phyloP scores from a whole-genome alignment of 495 filamentous ascomycete genomes.

The Xylaria acuta region DNA sequence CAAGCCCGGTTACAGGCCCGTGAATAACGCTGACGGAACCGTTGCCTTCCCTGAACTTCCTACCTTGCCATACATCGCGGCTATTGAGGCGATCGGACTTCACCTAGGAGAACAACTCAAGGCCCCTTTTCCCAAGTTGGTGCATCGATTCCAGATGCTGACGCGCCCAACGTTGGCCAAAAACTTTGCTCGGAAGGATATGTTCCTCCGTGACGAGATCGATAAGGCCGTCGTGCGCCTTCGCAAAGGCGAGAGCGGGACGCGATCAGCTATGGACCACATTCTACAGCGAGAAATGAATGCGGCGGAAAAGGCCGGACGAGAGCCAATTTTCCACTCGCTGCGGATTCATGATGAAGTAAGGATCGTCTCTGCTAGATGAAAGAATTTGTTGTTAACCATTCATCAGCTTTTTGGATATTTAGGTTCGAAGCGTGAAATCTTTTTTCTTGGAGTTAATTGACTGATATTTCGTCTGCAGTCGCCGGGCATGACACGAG shows the following conservation, averaged over 20 bases:
- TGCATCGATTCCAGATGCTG: conserved; percentile 23
- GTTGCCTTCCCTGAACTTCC: conserved; percentile 30
- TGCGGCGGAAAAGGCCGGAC: conserved; percentile 40
- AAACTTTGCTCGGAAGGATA: conserved; percentile 24
- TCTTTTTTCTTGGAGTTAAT: neutral
- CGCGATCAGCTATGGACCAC: conserved; percentile 43
- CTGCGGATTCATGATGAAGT: conserved; percentile 43
- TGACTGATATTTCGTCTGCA: too few relatives aligned
- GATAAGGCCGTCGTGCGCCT: conserved; percentile 28
- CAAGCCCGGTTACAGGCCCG: neutral
- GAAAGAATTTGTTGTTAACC: neutral
- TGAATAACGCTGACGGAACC: conserved; percentile 6
- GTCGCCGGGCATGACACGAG: conserved; percentile 1
- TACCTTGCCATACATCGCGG: conserved; percentile 26
- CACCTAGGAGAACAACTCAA: conserved; percentile 29
- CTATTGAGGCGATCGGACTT: conserved; percentile 16
- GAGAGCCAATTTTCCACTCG: conserved; percentile 33
- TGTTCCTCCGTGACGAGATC: conserved; percentile 31
- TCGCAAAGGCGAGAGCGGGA: conserved; percentile 20
- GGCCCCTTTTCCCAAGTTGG: conserved; percentile 26
- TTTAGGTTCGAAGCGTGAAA: neutral
- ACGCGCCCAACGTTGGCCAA: conserved; percentile 12
- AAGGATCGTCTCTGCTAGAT: neutral
- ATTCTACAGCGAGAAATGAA: conserved; percentile 46
- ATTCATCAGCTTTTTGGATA: conserved; percentile 38